phyloP scores from a whole-genome alignment of 2,329 filamentous ascomycete species.

The Helminthosporium solani region DNA sequence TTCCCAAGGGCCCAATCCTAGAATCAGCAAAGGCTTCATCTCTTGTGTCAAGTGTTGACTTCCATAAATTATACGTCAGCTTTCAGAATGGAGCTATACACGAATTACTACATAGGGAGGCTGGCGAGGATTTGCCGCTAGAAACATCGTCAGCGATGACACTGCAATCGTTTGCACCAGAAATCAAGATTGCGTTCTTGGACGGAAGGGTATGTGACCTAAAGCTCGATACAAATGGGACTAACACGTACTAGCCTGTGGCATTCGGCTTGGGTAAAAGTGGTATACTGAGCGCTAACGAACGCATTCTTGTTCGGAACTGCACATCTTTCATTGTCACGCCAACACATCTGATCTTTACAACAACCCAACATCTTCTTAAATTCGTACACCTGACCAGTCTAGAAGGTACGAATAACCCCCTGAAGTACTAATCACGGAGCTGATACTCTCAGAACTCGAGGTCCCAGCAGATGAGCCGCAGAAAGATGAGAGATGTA shows the following conservation, averaged over 20 bases:
- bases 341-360: constrained; percentile 80
- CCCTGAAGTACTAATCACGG: not conserved
- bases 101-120: constrained; percentile 13
- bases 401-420: constrained; percentile 58
- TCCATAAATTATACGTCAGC: constrained; percentile 22
- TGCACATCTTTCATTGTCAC: constrained; percentile 90
- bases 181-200: constrained; percentile 21
- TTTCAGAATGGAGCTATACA: constrained; percentile 26
- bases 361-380: constrained; percentile 85
- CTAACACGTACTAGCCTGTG: constrained; percentile 40
- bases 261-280: constrained; percentile 69
- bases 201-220: constrained; percentile 27
- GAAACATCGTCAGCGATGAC: constrained; percentile 20
- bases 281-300: constrained; percentile 77
- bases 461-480: constrained; percentile 85
- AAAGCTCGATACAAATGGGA: constrained; percentile 13
- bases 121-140: constrained; percentile 13
- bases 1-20: constrained; percentile 23
- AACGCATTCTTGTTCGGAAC: constrained; percentile 72
- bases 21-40: constrained; percentile 25
- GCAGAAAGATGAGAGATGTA: constrained; percentile 86
- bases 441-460: constrained; percentile 57
- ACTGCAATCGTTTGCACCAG: constrained; percentile 30
- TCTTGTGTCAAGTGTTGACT: constrained; percentile 24
- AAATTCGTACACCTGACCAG: constrained; percentile 84